Evolutionary conservation across 306 rosid species (phyloP), one percentile per base, ranked within the genome.

Genomic region (Castanea sativa): DNA sequence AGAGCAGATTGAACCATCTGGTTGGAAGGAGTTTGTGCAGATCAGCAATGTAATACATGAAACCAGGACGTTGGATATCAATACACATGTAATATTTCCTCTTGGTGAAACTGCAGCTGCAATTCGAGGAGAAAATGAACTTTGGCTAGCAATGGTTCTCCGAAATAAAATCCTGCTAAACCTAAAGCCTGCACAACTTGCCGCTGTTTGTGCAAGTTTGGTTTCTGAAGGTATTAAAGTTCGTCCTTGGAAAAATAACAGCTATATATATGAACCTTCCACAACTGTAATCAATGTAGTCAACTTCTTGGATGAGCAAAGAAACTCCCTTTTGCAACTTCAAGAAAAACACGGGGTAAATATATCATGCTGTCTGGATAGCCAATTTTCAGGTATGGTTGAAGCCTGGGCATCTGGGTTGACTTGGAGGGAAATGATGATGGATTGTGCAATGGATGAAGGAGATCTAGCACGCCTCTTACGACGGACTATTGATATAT

Each of bases 341-440:
- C 99, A 95, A 85, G 97, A 92, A 73, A 95, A 89, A 71, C 92
- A 95, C 59, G 94, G 91, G 32, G 97, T 95, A 21, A 71, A 63
- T 11, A 91, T 90, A 67, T 73, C 87, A 49, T 91, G 97, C 82
- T 73, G 87, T 85, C 84, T 95, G 88, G 98, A 95, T 82, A 87
- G 83, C 79, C 99, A 95, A 68, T 95, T 95, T 87, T 84, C 92
- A 73, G 99, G 99, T 5, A 95, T 92, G 99, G 98, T 92, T 73
- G 99, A 95, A 77, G 99, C 99, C 11, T 95, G 99, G 99, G 99
- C 97, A 74, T 95, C 97, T 75, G 98, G 99, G 80, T 80, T 92
- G 79, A 92, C 96, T 14, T 95, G 99, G 99, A 90, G 87, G 78
- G 99, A 95, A 75, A 86, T 95, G 59, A 95, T 95, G 99, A 92